Evolutionary conservation across 2,329 filamentous ascomycete species (phyloP).

Genomic region (Penicillium sp.): DNA sequence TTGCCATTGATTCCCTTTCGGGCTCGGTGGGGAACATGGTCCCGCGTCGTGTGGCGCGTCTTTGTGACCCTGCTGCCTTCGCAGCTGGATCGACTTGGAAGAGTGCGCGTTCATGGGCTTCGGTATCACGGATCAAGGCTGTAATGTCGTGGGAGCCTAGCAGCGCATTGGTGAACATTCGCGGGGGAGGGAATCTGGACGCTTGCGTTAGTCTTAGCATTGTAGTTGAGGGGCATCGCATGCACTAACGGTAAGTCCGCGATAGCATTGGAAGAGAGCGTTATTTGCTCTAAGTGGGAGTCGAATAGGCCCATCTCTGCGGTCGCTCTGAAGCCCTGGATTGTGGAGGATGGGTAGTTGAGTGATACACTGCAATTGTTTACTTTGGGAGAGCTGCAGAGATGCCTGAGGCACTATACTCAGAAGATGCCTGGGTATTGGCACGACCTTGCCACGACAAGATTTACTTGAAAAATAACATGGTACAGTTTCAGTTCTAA

Average conservation of each 20-base stretch:
- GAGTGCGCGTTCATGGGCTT: slow-evolving; percentile 87
- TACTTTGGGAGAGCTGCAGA: slow-evolving; percentile 8
- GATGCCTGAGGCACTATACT: slow-evolving; percentile 7
- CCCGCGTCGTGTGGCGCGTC: slow-evolving; percentile 46
- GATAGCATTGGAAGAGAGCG: slow-evolving; percentile 71
- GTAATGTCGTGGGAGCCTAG: slow-evolving; percentile 89
- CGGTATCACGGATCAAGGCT: slow-evolving; percentile 87
- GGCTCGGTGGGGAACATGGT: slow-evolving; percentile 47
- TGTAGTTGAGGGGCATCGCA: neutral
- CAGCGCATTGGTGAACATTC: slow-evolving; percentile 91
- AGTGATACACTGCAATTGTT: slow-evolving; percentile 3
- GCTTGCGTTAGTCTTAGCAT: slow-evolving; percentile 10
- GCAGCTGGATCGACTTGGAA: slow-evolving; percentile 81
- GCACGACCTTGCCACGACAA: neutral
- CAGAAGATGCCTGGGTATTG: neutral
- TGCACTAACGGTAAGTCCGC: slow-evolving; percentile 64
- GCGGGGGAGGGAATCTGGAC: slow-evolving; percentile 77
- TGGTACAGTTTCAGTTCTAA: neutral
- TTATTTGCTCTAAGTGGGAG: slow-evolving; percentile 72
- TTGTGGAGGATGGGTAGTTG: neutral
- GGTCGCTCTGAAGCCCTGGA: neutral
- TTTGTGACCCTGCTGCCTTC: slow-evolving; percentile 47
- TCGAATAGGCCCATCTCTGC: slow-evolving; percentile 63
- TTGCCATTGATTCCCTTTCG: slow-evolving; percentile 44
- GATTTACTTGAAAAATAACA: neutral